Evolutionary conservation across 176 grass and related monocot genomes (phyloP), one percentile per base, ranked within the genome.

Genomic region (Rhynchospora tenuis): DNA sequence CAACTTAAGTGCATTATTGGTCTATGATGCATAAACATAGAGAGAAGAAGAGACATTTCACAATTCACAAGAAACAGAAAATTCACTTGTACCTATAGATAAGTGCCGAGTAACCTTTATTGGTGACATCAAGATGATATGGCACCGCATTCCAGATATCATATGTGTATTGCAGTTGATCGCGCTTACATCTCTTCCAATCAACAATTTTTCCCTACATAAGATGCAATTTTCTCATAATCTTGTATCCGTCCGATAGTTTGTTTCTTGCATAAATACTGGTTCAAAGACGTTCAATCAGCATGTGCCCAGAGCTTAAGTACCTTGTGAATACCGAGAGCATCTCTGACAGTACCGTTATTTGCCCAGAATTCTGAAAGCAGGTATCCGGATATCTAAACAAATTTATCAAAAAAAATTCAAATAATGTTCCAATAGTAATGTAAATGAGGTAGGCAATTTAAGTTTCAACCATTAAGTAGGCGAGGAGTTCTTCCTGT

Each of bases 281-380:
- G 19, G 3, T 17, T 38, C 9, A 22, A 6, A 59, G 56, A 59
- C 56, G 16, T n/a, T 17, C 13, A 59, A 19, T 59, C n/a, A 16
- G 56, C 56, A n/a, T 59, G 56, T 59, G 50, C 47, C 11, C n/a
- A 14, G 47, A 50, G 47, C 0, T 50, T 44, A n/a, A 51, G 33
- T 83, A 88, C 81, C 80, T 67, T 24, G 20, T 64, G 90, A 55
- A 94, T 91, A 62, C 88, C 90, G 52, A 94, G 81, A 57, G 85
- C 42, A 24, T 65, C 55, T 80, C 84, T 83, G 44, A 89, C 88
- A 28, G 84, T 84, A 38, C 60, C 33, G 58, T 94, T 88, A 44
- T 91, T 86, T 27, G 87, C 90, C 90, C 92, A 94, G 20, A 90
- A 64, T 71, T 90, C 83, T 0, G 88, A 84, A 51, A 94, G 62